Evolutionary conservation across 2,329 filamentous ascomycete genomes (phyloP).

Genomic region (Phaeosphaeria sp.): DNA sequence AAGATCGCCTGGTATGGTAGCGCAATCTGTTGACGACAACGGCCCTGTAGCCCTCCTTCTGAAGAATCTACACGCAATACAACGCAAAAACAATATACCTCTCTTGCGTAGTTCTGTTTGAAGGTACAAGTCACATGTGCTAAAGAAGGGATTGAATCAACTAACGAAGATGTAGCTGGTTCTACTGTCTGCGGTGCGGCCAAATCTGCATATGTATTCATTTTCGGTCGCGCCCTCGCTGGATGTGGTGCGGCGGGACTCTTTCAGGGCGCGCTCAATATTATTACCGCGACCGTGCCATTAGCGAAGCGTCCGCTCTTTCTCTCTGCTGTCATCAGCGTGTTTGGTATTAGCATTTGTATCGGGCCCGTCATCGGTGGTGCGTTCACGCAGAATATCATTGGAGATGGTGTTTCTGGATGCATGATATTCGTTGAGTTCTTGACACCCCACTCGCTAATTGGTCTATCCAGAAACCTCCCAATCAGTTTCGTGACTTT

Average conservation of each 20-base stretch:
- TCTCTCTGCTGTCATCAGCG: neutral
- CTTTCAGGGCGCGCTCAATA: slow-evolving; percentile 20
- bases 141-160: neutral
- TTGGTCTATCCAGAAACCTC: slow-evolving; percentile 1
- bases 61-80: slow-evolving; percentile 50
- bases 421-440: neutral
- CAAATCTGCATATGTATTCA: slow-evolving; percentile 48
- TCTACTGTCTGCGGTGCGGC: slow-evolving; percentile 49
- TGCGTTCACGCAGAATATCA: slow-evolving; percentile 2
- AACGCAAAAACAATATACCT: slow-evolving; percentile 56
- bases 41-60: slow-evolving; percentile 43
- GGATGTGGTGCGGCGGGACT: slow-evolving; percentile 54
- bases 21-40: slow-evolving; percentile 32
- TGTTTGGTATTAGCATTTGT: slow-evolving; percentile 2
- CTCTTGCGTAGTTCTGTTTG: slow-evolving; percentile 47
- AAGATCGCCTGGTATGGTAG: slow-evolving; percentile 48
- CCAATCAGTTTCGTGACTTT: slow-evolving; percentile 3
- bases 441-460: neutral
- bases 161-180: slow-evolving; percentile 47
- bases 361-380: slow-evolving; percentile 10
- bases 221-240: slow-evolving; percentile 53
- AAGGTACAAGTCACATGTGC: slow-evolving; percentile 14
- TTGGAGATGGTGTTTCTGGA: slow-evolving; percentile 15
- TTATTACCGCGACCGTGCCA: neutral
- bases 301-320: slow-evolving; percentile 1